These are phyloP conservation scores for Fusarium anguioides DNA, from an alignment of 2,329 filamentous ascomycete species.

Conservation along the genomic window DNA sequence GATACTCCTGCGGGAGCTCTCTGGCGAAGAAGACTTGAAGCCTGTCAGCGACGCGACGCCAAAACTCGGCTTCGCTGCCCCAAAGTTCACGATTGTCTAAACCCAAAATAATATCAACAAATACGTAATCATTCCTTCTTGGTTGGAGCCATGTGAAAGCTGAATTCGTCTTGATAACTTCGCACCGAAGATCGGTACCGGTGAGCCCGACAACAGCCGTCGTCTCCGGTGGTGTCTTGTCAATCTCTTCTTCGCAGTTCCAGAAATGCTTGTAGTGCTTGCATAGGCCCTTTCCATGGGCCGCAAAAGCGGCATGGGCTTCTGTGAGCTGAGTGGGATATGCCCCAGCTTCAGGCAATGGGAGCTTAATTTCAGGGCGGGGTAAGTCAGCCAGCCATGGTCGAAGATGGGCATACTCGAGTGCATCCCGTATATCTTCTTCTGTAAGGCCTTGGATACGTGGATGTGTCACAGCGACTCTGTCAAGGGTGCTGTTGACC, in stretches of 20 bases:
- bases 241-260: constrained; percentile 3
- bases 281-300: constrained; percentile 4
- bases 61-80: background rate
- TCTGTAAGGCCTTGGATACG: background rate
- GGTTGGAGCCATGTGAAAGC: background rate
- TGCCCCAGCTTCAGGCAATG: background rate
- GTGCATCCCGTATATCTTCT: background rate
- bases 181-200: constrained; percentile 2
- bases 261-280: background rate
- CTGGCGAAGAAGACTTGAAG: background rate
- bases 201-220: background rate
- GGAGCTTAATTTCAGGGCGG: background rate
- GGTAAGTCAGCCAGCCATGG: background rate
- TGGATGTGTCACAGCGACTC: background rate
- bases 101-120: background rate
- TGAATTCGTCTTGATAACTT: background rate
- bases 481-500: background rate
- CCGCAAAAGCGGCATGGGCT: constrained; percentile 8
- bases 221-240: background rate
- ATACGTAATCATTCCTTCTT: background rate
- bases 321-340: constrained; percentile 1
- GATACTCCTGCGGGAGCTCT: background rate
- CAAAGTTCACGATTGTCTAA: background rate
- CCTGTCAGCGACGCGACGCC: background rate
- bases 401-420: background rate